Evolutionary conservation across 371 early-diverging fungal genomes (phyloP).

Genomic region (Mycotypha africana): DNA sequence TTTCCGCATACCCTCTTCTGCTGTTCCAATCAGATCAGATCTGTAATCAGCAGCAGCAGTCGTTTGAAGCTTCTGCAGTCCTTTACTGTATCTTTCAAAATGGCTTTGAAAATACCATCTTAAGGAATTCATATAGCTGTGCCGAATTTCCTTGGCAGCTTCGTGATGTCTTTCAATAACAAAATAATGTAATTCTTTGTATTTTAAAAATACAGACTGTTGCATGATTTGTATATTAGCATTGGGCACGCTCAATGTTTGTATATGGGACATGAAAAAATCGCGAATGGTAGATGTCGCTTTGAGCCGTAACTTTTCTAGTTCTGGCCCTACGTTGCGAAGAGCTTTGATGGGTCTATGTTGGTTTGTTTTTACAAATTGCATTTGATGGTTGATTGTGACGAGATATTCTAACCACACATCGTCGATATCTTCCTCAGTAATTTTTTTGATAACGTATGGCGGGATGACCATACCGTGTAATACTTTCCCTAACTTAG

Average conservation of each 20-base stretch:
- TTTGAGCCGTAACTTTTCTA: slow-evolving; percentile 79
- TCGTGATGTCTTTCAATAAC: slow-evolving; percentile 84
- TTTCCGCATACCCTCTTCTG: slow-evolving; percentile 70
- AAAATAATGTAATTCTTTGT: slow-evolving; percentile 83
- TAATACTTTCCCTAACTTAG: slow-evolving; percentile 59
- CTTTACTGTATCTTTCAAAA: slow-evolving; percentile 83
- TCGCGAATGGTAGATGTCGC: slow-evolving; percentile 81
- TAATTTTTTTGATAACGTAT: slow-evolving; percentile 76
- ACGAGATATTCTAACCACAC: slow-evolving; percentile 72
- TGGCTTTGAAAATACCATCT: slow-evolving; percentile 80
- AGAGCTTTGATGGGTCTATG: slow-evolving; percentile 61
- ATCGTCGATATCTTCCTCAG: slow-evolving; percentile 86
- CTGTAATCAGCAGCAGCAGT: slow-evolving; percentile 74
- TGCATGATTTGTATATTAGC: slow-evolving; percentile 92
- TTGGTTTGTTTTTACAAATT: slow-evolving; percentile 66
- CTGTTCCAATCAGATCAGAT: slow-evolving; percentile 74
- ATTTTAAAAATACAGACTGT: slow-evolving; percentile 81
- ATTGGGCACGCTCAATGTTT: slow-evolving; percentile 77
- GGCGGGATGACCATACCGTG: slow-evolving; percentile 84
- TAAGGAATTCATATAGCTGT: slow-evolving; percentile 77
- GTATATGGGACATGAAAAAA: slow-evolving; percentile 79
- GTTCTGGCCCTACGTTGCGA: slow-evolving; percentile 83
- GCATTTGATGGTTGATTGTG: slow-evolving; percentile 81
- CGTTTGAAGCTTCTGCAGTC: slow-evolving; percentile 70
- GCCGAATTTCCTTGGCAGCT: slow-evolving; percentile 81